A percentile compares a stretch with the other conserved stretches of the same genome.
These are phyloP conservation scores for Hortaea sp. DNA, from an alignment of 2,329 filamentous ascomycete species.

Conservation along the genomic window DNA sequence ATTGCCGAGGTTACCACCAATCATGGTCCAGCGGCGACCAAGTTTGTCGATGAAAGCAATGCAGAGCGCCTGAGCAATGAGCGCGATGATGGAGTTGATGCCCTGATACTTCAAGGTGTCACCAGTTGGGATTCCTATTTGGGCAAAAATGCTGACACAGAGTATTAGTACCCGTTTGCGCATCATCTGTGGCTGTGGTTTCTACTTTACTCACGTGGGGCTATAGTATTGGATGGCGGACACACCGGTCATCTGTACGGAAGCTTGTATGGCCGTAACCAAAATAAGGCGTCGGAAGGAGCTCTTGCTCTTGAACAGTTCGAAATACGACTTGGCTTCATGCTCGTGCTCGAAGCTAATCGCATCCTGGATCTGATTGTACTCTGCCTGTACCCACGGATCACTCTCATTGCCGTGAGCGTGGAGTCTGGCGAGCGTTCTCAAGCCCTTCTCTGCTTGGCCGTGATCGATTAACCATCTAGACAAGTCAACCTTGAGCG, in stretches of 20 bases:
- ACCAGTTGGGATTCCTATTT: constrained; percentile 3
- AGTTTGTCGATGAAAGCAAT: constrained; percentile 60
- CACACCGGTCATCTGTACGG: constrained; percentile 67
- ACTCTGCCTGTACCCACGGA: constrained; percentile 63
- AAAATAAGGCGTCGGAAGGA: constrained; percentile 64
- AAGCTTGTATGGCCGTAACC: constrained; percentile 58
- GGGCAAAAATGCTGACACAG: constrained; percentile 1
- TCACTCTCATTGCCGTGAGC: constrained; percentile 56
- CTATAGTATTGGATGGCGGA: constrained; percentile 66
- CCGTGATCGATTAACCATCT: constrained; percentile 66
- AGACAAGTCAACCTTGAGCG: constrained; percentile 14
- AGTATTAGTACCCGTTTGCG: no score
- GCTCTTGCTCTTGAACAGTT: constrained; percentile 56
- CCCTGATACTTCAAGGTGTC: constrained; percentile 53
- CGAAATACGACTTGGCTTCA: constrained; percentile 58
- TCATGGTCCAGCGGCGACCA: constrained; percentile 63
- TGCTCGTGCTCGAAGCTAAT: constrained; percentile 57
- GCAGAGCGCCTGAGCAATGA: constrained; percentile 58
- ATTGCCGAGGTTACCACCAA: constrained; percentile 62
- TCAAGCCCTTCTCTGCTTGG: constrained; percentile 53
- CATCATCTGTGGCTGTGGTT: no score
- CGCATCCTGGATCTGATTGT: constrained; percentile 56
- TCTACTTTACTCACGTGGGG: not conserved
- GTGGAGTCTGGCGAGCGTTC: constrained; percentile 60
- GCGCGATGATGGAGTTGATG: constrained; percentile 61